Percentiles rank a stretch among this genome's conserved stretches.
These are phyloP conservation scores for Dillenia suffruticosa DNA, from an alignment of 164 flowering plant species.

Conservation along the genomic window DNA sequence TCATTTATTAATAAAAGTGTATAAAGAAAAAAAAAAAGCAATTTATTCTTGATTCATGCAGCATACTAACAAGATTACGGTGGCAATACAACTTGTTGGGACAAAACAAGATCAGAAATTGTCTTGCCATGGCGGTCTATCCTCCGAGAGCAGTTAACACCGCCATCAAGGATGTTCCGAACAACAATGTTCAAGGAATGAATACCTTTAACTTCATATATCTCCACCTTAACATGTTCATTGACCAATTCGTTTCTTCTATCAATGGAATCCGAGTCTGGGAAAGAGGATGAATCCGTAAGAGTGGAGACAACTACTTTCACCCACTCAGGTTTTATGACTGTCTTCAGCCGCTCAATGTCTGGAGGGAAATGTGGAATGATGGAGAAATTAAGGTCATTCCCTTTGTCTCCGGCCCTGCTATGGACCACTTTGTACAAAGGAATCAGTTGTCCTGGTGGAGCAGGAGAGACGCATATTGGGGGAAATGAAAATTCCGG, in stretches of 20 bases:
- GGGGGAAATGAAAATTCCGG: conserved; percentile 9
- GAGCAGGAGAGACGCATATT: conserved; percentile 41
- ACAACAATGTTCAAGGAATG: conserved; percentile 77
- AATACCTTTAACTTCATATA: conserved; percentile 76
- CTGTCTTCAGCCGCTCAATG: conserved; percentile 61
- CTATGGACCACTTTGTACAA: conserved; percentile 76
- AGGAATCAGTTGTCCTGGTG: conserved; percentile 55
- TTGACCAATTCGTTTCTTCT: conserved; percentile 43
- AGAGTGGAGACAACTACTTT: conserved; percentile 51
- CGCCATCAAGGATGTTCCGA: conserved; percentile 86
- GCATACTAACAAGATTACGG: conserved; percentile 15
- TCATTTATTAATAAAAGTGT: no score
- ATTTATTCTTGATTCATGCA: no score
- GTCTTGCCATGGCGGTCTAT: conserved; percentile 98
- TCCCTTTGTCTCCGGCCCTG: conserved; percentile 96
- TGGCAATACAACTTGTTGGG: conserved; percentile 68
- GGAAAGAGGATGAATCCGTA: conserved; percentile 44
- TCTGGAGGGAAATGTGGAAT: conserved; percentile 81
- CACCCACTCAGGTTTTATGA: conserved; percentile 80
- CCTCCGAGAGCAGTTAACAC: conserved; percentile 95
- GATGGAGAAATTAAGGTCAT: conserved; percentile 83
- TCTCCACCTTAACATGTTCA: conserved; percentile 66
- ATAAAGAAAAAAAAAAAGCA: no score
- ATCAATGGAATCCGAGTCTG: conserved; percentile 26
- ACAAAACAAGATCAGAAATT: conserved; percentile 75